These are phyloP conservation scores for Penicillium sp. DNA, from an alignment of 2,329 filamentous ascomycete genomes.

Conservation along the genomic window DNA sequence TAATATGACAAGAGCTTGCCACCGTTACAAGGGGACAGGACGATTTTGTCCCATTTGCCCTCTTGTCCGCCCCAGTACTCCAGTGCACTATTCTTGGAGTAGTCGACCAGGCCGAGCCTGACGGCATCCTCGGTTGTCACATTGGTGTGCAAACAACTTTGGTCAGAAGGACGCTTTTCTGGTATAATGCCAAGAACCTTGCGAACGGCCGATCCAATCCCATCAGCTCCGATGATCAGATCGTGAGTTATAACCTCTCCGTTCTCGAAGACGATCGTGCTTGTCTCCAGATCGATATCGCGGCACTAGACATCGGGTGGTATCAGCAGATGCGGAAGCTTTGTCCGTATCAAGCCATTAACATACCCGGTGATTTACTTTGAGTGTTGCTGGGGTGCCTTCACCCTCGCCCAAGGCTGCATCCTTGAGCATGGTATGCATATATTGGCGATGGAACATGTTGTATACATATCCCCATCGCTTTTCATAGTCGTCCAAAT, in stretches of 20 bases:
- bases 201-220: slow-evolving; percentile 64
- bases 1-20: slow-evolving; percentile 65
- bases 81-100: slow-evolving; percentile 57
- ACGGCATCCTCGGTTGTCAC: slow-evolving; percentile 60
- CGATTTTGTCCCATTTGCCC: slow-evolving; percentile 66
- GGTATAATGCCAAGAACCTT: slow-evolving; percentile 60
- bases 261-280: slow-evolving; percentile 54
- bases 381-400: slow-evolving; percentile 52
- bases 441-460: slow-evolving; percentile 67
- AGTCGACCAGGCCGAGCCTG: slow-evolving; percentile 59
- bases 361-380: slow-evolving; percentile 54
- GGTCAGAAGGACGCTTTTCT: slow-evolving; percentile 57
- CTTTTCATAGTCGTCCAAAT: slow-evolving; percentile 61
- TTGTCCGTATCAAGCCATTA: too few species aligned
- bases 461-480: slow-evolving; percentile 64
- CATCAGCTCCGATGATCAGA: slow-evolving; percentile 61
- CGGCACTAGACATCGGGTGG: slow-evolving; percentile 35
- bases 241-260: slow-evolving; percentile 53
- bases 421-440: slow-evolving; percentile 65
- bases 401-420: slow-evolving; percentile 52
- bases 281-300: slow-evolving; percentile 52
- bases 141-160: slow-evolving; percentile 63
- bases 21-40: slow-evolving; percentile 64
- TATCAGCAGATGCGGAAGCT: not conserved
- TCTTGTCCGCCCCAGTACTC: slow-evolving; percentile 65